phyloP scores from a whole-genome alignment of 108 stramenopile species.

The Mayamaea pseudoterrestris region DNA sequence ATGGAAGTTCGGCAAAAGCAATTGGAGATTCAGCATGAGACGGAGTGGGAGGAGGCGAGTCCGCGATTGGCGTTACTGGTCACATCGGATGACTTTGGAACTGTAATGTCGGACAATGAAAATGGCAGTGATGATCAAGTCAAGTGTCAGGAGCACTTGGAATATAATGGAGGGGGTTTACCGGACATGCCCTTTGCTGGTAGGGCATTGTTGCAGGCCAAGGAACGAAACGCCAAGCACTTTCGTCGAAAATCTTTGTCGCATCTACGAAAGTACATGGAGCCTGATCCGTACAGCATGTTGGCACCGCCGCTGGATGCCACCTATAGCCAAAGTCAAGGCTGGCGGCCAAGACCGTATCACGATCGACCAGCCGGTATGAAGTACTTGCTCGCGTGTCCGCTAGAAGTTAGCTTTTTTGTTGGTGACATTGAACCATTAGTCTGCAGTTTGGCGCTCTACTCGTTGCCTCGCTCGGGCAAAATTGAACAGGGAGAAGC shows the following conservation, averaged over 20 bases:
- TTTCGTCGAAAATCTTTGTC: slow-evolving; percentile 10
- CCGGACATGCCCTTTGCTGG: slow-evolving; percentile 52
- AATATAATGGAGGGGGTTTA: slow-evolving; percentile 29
- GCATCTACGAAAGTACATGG: not conserved
- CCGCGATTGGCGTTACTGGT: slow-evolving; percentile 58
- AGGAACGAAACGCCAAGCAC: slow-evolving; percentile 28
- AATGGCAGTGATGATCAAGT: slow-evolving; percentile 7
- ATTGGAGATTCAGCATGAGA: slow-evolving; percentile 54
- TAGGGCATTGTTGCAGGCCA: slow-evolving; percentile 37
- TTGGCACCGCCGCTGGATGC: slow-evolving; percentile 75
- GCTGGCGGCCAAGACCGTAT: slow-evolving; percentile 70
- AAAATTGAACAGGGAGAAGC: not conserved
- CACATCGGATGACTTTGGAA: slow-evolving; percentile 32
- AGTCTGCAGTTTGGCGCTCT: slow-evolving; percentile 59
- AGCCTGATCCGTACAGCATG: slow-evolving; percentile 26
- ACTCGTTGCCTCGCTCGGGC: slow-evolving; percentile 15
- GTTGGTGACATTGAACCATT: slow-evolving; percentile 41
- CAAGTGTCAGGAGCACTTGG: slow-evolving; percentile 5
- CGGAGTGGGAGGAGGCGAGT: slow-evolving; percentile 75
- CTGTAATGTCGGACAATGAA: slow-evolving; percentile 11
- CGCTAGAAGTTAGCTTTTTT: slow-evolving; percentile 33
- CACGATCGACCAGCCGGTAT: slow-evolving; percentile 61
- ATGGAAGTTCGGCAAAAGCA: slow-evolving; percentile 58
- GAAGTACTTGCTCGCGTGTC: slow-evolving; percentile 39
- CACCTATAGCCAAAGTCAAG: slow-evolving; percentile 29